phyloP scores from a whole-genome alignment of 1,284 basidiomycete genomes.

The Phylloporus gajari region DNA sequence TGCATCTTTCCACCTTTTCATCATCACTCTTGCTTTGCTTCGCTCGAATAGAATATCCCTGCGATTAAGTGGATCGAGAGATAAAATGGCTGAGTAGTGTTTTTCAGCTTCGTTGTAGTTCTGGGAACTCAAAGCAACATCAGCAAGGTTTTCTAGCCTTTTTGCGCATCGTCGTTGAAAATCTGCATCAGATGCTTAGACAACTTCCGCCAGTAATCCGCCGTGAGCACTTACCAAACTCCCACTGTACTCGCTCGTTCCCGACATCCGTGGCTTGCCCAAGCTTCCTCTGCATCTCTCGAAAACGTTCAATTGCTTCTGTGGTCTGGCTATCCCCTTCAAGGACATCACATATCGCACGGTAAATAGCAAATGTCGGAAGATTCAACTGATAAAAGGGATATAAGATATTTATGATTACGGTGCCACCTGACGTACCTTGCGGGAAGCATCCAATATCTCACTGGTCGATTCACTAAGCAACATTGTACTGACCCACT shows the following conservation, averaged over 20 bases:
- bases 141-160: background rate
- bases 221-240: background rate
- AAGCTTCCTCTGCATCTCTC: background rate
- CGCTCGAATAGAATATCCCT: background rate
- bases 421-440: background rate
- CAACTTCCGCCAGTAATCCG: background rate
- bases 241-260: background rate
- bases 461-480: background rate
- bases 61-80: background rate
- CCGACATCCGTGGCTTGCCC: background rate
- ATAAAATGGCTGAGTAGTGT: background rate
- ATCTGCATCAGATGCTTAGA: background rate
- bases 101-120: background rate
- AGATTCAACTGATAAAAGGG: background rate
- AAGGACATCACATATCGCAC: background rate
- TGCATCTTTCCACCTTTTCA: background rate
- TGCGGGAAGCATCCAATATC: background rate
- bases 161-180: background rate
- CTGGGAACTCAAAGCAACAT: background rate
- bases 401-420: background rate
- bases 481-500: background rate
- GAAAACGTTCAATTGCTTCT: background rate
- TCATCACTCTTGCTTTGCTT: background rate
- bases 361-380: background rate
- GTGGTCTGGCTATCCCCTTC: background rate